These are phyloP conservation scores for Monosporozyma siamensis DNA, from an alignment of 805 yeast genomes.

Conservation along the genomic window DNA sequence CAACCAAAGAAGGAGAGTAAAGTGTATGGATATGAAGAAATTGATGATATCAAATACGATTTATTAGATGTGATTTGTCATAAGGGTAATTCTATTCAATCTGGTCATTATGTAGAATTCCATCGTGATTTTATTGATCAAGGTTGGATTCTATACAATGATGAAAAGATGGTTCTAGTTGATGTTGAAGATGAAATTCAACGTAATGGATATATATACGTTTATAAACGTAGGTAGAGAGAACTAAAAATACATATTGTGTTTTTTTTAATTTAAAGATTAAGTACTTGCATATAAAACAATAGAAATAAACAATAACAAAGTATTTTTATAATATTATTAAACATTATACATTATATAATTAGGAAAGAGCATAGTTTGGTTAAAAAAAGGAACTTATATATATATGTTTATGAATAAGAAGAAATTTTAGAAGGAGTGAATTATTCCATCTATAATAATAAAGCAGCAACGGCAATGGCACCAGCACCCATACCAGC, in stretches of 20 bases:
- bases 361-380: too few species aligned
- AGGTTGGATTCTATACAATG: constrained; percentile 75
- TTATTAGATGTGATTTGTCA: constrained; percentile 71
- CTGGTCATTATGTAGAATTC: constrained; percentile 87
- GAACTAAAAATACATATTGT: too few species aligned
- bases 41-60: constrained; percentile 12
- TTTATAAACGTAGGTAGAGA: constrained; percentile 16
- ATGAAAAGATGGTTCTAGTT: constrained; percentile 69
- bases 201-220: constrained; percentile 40
- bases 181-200: constrained; percentile 37
- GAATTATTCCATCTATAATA: constrained; percentile 10
- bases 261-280: too few species aligned
- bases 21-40: constrained; percentile 11
- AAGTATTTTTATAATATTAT: background rate
- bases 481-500: constrained; percentile 7
- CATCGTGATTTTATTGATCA: constrained; percentile 38
- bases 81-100: constrained; percentile 81
- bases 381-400: too few species aligned
- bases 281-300: too few species aligned
- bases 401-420: background rate
- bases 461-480: constrained; percentile 11
- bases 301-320: background rate
- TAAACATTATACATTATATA: background rate
- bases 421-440: too few species aligned
- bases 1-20: background rate